Percentiles rank a stretch among this genome's conserved stretches.
phyloP scores from a whole-genome alignment of 805 yeast species.

The Clavispora santaluciae region DNA sequence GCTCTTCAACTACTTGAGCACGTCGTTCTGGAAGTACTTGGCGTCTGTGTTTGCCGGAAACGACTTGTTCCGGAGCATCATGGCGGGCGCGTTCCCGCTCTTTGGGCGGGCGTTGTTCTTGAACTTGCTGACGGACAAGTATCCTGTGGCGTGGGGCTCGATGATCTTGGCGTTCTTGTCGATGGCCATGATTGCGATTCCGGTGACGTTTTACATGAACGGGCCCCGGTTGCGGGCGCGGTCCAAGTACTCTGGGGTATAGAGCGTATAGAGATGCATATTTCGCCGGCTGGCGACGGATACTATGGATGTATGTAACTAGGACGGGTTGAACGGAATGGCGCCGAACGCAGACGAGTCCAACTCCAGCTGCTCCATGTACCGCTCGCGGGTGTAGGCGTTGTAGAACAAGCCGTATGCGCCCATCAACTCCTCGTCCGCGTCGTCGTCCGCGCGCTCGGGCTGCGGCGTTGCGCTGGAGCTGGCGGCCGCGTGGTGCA shows the following conservation, averaged over 20 bases:
- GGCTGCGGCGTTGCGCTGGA: conserved; percentile 17
- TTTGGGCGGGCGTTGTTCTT: conserved; percentile 59
- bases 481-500: conserved; percentile 24
- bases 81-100: conserved; percentile 60
- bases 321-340: conserved; percentile 42
- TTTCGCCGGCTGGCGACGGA: neutral
- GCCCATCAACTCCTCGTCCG: conserved; percentile 31
- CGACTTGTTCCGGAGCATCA: conserved; percentile 43
- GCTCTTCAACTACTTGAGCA: conserved; percentile 45
- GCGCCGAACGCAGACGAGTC: conserved; percentile 23
- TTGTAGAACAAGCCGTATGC: conserved; percentile 37
- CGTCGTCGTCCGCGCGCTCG: conserved; percentile 21
- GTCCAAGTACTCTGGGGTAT: conserved; percentile 7
- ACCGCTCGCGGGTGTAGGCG: conserved; percentile 27
- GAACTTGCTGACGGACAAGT: conserved; percentile 43
- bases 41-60: conserved; percentile 61
- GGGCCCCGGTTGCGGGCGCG: conserved; percentile 12
- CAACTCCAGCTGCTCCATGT: conserved; percentile 10
- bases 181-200: conserved; percentile 5
- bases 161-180: conserved; percentile 23
- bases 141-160: conserved; percentile 59
- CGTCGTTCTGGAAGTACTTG: conserved; percentile 44
- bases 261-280: too few relatives aligned
- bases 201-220: conserved; percentile 6
- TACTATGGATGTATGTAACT: too few relatives aligned